Conservation (phyloP, 2,329 filamentous ascomycete species). For the Zasmidium angulare region DNA sequence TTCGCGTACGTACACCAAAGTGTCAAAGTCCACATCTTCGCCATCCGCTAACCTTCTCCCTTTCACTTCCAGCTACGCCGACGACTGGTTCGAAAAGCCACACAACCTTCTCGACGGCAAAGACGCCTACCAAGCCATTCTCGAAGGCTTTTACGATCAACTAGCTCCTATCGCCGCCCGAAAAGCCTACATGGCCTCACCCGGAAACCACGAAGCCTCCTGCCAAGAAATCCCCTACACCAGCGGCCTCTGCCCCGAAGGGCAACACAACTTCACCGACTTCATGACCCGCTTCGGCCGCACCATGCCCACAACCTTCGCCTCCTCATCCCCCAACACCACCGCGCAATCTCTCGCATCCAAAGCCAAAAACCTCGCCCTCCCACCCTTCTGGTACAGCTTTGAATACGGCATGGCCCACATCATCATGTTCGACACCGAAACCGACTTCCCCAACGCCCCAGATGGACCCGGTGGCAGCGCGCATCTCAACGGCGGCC, state of each 20-base stretch:
- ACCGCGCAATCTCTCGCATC: constrained; percentile 47
- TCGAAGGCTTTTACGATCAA: constrained; percentile 59
- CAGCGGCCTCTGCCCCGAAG: constrained; percentile 46
- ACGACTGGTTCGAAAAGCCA: constrained; percentile 54
- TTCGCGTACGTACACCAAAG: constrained; percentile 58
- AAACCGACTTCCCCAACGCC: constrained; percentile 56
- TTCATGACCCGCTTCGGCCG: constrained; percentile 57
- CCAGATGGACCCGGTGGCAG: constrained; percentile 48
- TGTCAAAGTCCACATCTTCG: too few relatives aligned
- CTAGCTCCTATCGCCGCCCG: constrained; percentile 54
- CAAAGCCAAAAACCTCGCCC: constrained; percentile 46
- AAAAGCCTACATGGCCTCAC: constrained; percentile 58
- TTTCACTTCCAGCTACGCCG: too few relatives aligned
- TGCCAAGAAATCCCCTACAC: constrained; percentile 48
- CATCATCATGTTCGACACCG: constrained; percentile 56
- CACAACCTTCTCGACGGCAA: constrained; percentile 51
- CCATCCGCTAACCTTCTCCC: too few relatives aligned
- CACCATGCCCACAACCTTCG: constrained; percentile 54
- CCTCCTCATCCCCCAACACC: constrained; percentile 48
- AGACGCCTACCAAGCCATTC: constrained; percentile 57
- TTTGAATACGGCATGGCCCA: constrained; percentile 62
- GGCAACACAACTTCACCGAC: constrained; percentile 62
- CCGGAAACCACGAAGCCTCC: constrained; percentile 61
- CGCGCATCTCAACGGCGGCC: constrained; percentile 47
- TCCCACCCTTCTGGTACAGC: constrained; percentile 61